These are phyloP conservation scores for Populus davidiana DNA, from an alignment of 345 rosid genomes.

Conservation along the genomic window DNA sequence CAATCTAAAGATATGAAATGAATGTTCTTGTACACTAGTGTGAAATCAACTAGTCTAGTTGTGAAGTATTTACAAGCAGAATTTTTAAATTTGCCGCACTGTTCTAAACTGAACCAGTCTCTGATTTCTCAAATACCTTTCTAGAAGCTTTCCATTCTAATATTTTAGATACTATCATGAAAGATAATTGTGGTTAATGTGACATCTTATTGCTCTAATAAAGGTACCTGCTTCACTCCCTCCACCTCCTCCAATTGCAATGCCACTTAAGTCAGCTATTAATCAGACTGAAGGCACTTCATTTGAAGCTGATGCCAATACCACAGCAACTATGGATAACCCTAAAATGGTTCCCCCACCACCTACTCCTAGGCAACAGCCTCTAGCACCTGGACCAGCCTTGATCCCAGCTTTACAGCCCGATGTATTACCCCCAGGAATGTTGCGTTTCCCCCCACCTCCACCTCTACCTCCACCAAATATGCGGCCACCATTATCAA, in stretches of 20 bases:
- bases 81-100: not conserved
- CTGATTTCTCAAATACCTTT: not conserved
- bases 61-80: not conserved
- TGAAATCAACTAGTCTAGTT: not conserved
- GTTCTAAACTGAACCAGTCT: not conserved
- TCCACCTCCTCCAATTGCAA: constrained; percentile 63
- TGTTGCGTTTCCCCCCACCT: constrained; percentile 70
- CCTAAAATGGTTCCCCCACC: constrained; percentile 72
- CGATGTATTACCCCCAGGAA: constrained; percentile 68
- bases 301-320: constrained; percentile 44
- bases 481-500: constrained; percentile 45
- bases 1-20: not conserved
- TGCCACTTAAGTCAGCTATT: constrained; percentile 41
- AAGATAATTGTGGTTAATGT: not conserved
- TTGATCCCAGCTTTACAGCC: constrained; percentile 44
- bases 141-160: not conserved
- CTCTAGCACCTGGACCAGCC: constrained; percentile 46
- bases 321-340: constrained; percentile 41
- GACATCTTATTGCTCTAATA: constrained; percentile 8
- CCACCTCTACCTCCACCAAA: constrained; percentile 81
- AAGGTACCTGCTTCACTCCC: constrained; percentile 48
- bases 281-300: constrained; percentile 45
- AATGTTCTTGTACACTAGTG: not conserved
- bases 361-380: constrained; percentile 68
- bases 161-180: not conserved